Evolutionary conservation across 2,329 filamentous ascomycete genomes (phyloP), one percentile per base, ranked within the genome.

Genomic region (Aspergillus spinulosporus): DNA sequence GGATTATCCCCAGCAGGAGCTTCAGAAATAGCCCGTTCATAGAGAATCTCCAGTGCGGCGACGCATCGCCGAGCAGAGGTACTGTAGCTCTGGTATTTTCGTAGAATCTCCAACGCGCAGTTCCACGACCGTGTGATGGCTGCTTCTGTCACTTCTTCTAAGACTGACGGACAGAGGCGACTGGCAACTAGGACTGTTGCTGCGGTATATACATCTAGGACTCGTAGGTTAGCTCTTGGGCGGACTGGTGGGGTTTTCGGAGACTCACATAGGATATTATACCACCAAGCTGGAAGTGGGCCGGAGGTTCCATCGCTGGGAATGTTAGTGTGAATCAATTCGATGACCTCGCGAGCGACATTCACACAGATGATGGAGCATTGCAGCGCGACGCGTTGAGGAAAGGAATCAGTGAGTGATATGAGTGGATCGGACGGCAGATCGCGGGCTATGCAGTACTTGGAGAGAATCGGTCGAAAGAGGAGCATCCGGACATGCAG

Each of bases 341-440:
- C 60, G 28, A 74, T 72, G 1, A 67, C 62, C 54, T 72, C 69
- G 32, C 68, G 69, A 0, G 71, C 70, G 0, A 66, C 64, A 36
- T 67, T 69, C 39, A 74, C 67, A 49, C 71, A 74, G 6, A 74
- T 67, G n/a, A 67, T 60, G 2, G 72, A 71, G 60, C 71, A 73
- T 36, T 72, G 69, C 2, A 68, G 54, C 1, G 69, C 68, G n/a
- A 72, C 64, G 8, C 66, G 65, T 11, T 67, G 65, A 15, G 68
- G 66, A 4, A 72, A 67, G 0, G 66, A 70, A 32, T 70, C 65
- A n/a, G 59, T 50, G 5, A 65, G 56, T 5, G 64, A 59, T 7
- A 67, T 62, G 1, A 66, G 47, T 0, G 63, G 64, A 42, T 66
- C 60, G 0, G 52, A 32, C 15, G 56, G 50, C 5, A 59, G 64